These are phyloP conservation scores for Pulicaria dysenterica DNA, from an alignment of 129 eudicot species.

Conservation along the genomic window DNA sequence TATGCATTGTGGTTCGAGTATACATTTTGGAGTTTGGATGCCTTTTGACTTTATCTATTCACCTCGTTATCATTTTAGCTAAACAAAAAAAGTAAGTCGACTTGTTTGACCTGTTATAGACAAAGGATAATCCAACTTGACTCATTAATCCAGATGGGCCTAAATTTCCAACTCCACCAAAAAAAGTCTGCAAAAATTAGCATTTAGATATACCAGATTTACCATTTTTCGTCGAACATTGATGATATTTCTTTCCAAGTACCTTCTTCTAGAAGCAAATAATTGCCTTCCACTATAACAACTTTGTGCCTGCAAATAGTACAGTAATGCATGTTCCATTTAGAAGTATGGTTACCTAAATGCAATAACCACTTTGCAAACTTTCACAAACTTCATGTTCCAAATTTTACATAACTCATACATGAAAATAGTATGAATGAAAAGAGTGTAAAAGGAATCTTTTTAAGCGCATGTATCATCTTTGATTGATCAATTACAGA, in stretches of 20 bases:
- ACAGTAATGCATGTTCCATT: neutral
- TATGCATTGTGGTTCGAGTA: neutral
- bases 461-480: conserved; percentile 11
- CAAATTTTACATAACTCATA: neutral
- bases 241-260: conserved; percentile 80
- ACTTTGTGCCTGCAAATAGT: conserved; percentile 81
- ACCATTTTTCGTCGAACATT: conserved; percentile 88
- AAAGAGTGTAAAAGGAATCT: conserved; percentile 3
- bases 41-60: neutral
- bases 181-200: neutral
- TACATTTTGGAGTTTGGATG: neutral
- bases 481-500: neutral
- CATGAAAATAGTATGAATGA: conserved; percentile 3
- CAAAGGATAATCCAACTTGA: conserved; percentile 1
- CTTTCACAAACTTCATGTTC: neutral
- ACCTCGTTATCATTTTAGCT: neutral
- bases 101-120: neutral
- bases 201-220: conserved; percentile 20
- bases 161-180: neutral
- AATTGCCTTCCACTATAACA: conserved; percentile 93
- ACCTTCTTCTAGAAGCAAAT: conserved; percentile 79
- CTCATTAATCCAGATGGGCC: neutral
- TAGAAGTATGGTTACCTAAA: conserved; percentile 8
- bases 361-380: neutral
- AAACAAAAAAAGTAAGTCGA: neutral